Evolutionary conservation across 1,284 basidiomycete species (phyloP).

Genomic region (Marasmius oreades): DNA sequence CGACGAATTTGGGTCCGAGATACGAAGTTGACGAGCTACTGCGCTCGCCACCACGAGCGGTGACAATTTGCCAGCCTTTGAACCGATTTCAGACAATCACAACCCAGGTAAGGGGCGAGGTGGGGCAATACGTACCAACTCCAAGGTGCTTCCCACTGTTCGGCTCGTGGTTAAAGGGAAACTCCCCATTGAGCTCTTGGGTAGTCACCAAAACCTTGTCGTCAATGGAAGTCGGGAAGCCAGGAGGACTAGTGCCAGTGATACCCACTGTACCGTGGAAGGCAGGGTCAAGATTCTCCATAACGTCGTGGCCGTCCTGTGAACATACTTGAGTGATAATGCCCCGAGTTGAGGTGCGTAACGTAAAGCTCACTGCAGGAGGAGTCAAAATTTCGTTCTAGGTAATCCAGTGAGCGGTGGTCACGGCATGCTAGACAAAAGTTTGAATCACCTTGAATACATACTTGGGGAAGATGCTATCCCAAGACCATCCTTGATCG

Average conservation of each 20-base stretch:
- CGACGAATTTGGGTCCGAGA: conserved; percentile 3
- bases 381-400: conserved; percentile 16
- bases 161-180: conserved; percentile 19
- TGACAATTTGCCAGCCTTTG: conserved; percentile 18
- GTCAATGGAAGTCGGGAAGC: conserved; percentile 13
- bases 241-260: conserved; percentile 15
- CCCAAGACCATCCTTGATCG: conserved; percentile 20
- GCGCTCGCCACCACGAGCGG: conserved; percentile 14
- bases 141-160: conserved; percentile 19
- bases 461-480: conserved; percentile 19
- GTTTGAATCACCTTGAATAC: background rate
- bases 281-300: conserved; percentile 11
- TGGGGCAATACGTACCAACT: conserved; percentile 11
- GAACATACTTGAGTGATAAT: background rate
- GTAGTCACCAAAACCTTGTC: conserved; percentile 14
- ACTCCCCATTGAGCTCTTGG: conserved; percentile 15
- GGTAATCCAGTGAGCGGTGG: background rate
- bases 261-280: conserved; percentile 15
- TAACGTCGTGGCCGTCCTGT: conserved; percentile 15
- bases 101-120: background rate
- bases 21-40: conserved; percentile 19
- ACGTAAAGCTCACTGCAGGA: conserved; percentile 2
- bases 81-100: background rate
- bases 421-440: background rate
- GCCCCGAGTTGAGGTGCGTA: background rate